These are phyloP conservation scores for Mycotypha africana DNA, from an alignment of 371 early-diverging fungal species.

Conservation along the genomic window DNA sequence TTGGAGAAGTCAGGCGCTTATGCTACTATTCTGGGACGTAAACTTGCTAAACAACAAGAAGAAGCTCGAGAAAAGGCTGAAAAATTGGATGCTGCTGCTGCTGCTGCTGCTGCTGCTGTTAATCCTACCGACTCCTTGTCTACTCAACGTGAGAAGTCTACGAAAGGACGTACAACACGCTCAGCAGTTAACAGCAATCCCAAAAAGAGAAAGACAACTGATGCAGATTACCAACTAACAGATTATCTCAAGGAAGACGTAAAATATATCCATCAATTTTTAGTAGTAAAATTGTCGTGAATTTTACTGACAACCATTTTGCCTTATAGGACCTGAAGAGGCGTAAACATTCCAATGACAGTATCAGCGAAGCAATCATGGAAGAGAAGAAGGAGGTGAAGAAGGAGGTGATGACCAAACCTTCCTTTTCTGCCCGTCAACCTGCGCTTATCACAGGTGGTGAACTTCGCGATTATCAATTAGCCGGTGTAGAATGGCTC, in stretches of 20 bases:
- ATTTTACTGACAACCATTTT: neutral
- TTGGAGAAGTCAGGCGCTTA: slow-evolving; percentile 81
- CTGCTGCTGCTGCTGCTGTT: slow-evolving; percentile 3
- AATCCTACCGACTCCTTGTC: slow-evolving; percentile 14
- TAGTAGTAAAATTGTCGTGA: neutral
- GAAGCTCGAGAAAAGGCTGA: slow-evolving; percentile 56
- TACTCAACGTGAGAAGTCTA: neutral
- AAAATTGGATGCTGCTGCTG: slow-evolving; percentile 23
- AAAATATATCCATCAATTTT: neutral
- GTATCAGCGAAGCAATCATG: slow-evolving; percentile 27
- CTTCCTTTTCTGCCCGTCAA: slow-evolving; percentile 62
- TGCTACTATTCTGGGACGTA: slow-evolving; percentile 71
- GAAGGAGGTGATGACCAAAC: slow-evolving; percentile 11
- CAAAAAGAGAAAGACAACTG: slow-evolving; percentile 20
- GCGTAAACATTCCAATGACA: slow-evolving; percentile 28
- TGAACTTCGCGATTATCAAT: slow-evolving; percentile 88
- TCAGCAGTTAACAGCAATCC: neutral
- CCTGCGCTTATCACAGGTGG: slow-evolving; percentile 80
- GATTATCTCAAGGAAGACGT: slow-evolving; percentile 59
- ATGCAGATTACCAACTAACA: slow-evolving; percentile 48
- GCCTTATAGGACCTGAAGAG: slow-evolving; percentile 35
- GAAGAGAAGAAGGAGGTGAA: slow-evolving; percentile 17
- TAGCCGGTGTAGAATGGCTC: slow-evolving; percentile 98
- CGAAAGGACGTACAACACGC: neutral
- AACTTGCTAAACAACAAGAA: slow-evolving; percentile 73